These are phyloP conservation scores for Plenodomus lindquistii DNA, from an alignment of 2,329 filamentous ascomycete genomes.

Conservation along the genomic window DNA sequence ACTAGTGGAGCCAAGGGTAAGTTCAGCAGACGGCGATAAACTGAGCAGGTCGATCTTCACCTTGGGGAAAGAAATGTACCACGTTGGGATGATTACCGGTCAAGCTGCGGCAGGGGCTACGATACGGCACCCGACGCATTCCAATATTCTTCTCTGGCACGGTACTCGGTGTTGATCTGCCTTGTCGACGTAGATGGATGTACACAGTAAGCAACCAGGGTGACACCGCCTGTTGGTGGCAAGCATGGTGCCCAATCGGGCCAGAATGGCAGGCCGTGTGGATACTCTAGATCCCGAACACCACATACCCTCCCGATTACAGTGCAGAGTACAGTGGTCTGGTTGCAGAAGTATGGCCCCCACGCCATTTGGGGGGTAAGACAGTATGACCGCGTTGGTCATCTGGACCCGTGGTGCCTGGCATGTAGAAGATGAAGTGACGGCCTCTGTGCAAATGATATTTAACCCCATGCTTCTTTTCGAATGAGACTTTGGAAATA, in stretches of 20 bases:
- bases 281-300: not conserved
- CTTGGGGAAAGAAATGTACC: not conserved
- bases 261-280: conserved; percentile 4
- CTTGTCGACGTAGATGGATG: not conserved
- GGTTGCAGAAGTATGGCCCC: not conserved
- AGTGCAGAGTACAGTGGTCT: not conserved
- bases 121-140: not conserved
- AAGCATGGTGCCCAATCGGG: conserved; percentile 7
- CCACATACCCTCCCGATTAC: not conserved
- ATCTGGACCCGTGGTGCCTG: conserved; percentile 28
- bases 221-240: conserved; percentile 6
- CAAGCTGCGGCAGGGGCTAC: not conserved
- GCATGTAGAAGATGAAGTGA: conserved; percentile 1
- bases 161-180: not conserved
- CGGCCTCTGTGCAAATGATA: not conserved
- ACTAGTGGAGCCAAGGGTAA: conserved; percentile 43
- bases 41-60: not conserved
- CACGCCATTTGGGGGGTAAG: conserved; percentile 12
- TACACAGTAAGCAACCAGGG: conserved; percentile 2
- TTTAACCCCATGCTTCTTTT: conserved; percentile 1
- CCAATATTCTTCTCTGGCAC: not conserved
- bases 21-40: conserved; percentile 40
- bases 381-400: conserved; percentile 37
- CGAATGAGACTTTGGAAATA: not conserved
- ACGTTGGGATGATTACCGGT: not conserved